These are phyloP conservation scores for Forsythia viridissima DNA, from an alignment of 257 asterid species.

Conservation along the genomic window DNA sequence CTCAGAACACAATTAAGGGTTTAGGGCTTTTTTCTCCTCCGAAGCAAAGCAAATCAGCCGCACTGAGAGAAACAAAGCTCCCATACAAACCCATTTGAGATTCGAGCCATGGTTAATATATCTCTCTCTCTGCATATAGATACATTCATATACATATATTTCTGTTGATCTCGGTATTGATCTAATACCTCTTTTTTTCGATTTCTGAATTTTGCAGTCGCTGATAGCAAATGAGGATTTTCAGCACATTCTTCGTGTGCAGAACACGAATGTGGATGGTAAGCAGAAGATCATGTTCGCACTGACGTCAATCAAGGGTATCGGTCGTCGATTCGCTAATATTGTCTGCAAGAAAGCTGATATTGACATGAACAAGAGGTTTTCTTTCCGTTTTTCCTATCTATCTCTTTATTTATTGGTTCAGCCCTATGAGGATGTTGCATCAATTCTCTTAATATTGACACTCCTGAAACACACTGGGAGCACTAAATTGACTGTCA, in stretches of 20 bases:
- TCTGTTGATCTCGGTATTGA: background rate
- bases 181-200: background rate
- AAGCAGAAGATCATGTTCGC: conserved; percentile 54
- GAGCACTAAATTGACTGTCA: background rate
- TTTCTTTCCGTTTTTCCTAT: background rate
- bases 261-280: conserved; percentile 51
- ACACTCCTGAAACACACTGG: background rate
- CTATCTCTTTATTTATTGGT: background rate
- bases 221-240: conserved; percentile 45
- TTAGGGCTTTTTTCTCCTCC: background rate
- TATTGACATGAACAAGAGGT: conserved; percentile 54
- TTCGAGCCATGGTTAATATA: background rate
- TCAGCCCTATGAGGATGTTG: background rate
- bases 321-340: conserved; percentile 52
- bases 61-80: background rate
- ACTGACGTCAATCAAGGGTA: conserved; percentile 49
- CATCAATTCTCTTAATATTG: background rate
- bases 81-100: background rate
- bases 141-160: background rate
- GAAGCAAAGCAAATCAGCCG: background rate
- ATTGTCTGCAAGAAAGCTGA: conserved; percentile 51
- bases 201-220: conserved; percentile 21
- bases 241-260: conserved; percentile 52
- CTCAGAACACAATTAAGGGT: background rate
- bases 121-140: background rate